These are phyloP conservation scores for Kazachstania viticola DNA, from an alignment of 805 yeast species.

Conservation along the genomic window DNA sequence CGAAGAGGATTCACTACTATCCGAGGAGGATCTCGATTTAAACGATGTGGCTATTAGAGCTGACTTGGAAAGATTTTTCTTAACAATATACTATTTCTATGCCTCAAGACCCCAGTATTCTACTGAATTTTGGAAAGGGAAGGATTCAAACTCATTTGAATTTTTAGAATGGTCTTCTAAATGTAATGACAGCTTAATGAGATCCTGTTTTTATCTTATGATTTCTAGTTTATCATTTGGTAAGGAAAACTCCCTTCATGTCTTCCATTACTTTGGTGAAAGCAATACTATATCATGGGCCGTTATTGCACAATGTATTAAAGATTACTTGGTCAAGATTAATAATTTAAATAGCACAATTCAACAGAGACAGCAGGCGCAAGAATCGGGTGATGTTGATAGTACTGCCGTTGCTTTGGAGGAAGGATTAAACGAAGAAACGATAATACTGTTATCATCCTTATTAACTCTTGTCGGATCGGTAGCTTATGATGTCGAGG, in stretches of 20 bases:
- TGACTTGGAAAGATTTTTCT: slow-evolving; percentile 78
- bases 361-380: slow-evolving; percentile 17
- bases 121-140: slow-evolving; percentile 55
- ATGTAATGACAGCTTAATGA: slow-evolving; percentile 68
- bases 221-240: slow-evolving; percentile 63
- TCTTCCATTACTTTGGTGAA: slow-evolving; percentile 37
- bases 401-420: slow-evolving; percentile 28
- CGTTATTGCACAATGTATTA: slow-evolving; percentile 40
- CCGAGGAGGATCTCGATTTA: slow-evolving; percentile 43
- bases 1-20: slow-evolving; percentile 60
- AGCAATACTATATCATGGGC: slow-evolving; percentile 41
- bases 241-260: slow-evolving; percentile 39
- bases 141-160: slow-evolving; percentile 57
- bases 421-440: slow-evolving; percentile 68
- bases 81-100: slow-evolving; percentile 62
- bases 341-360: slow-evolving; percentile 21
- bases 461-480: slow-evolving; percentile 54
- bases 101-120: slow-evolving; percentile 48
- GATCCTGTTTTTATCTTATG: slow-evolving; percentile 72
- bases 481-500: slow-evolving; percentile 30
- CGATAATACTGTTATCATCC: slow-evolving; percentile 61
- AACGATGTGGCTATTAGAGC: slow-evolving; percentile 62
- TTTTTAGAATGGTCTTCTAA: slow-evolving; percentile 83
- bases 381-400: slow-evolving; percentile 20
- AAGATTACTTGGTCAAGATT: slow-evolving; percentile 40